A percentile compares a stretch with the other conserved stretches of the same genome.
Evolutionary conservation across 257 asterid species (phyloP).

Genomic region (Salvia splendens): DNA sequence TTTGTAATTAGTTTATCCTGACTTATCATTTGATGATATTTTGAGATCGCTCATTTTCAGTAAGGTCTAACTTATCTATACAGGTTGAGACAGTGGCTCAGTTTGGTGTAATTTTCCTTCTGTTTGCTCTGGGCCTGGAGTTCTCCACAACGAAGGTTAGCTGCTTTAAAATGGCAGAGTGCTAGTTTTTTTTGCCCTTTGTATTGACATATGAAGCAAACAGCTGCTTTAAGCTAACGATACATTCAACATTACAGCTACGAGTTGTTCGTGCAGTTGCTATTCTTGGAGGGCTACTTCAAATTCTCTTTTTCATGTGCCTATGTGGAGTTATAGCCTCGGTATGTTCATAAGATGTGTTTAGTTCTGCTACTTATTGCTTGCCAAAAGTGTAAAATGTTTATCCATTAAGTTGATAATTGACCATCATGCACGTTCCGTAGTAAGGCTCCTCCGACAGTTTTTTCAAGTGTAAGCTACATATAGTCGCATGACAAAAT

Average conservation of each 20-base stretch:
- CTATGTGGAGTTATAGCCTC: constrained; percentile 89
- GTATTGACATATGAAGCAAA: constrained; percentile 22
- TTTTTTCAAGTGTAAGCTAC: not conserved
- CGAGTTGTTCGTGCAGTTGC: constrained; percentile 99
- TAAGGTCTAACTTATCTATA: constrained; percentile 33
- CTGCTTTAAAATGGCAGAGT: constrained; percentile 27
- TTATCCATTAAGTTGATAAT: constrained; percentile 13
- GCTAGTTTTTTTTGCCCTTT: not conserved
- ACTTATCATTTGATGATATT: constrained; percentile 11
- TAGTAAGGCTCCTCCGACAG: not conserved
- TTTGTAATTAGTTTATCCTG: constrained; percentile 15
- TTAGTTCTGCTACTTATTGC: constrained; percentile 16
- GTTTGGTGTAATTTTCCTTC: constrained; percentile 98
- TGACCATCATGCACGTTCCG: not conserved
- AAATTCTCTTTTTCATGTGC: constrained; percentile 91
- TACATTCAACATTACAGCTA: constrained; percentile 55
- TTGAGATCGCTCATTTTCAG: constrained; percentile 21
- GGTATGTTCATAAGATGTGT: constrained; percentile 47
- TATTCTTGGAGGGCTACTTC: constrained; percentile 93
- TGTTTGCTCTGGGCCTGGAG: constrained; percentile 97
- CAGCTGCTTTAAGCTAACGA: constrained; percentile 29
- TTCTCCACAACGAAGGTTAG: constrained; percentile 88
- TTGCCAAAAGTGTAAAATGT: constrained; percentile 23
- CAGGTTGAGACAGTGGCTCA: constrained; percentile 99
- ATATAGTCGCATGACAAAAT: too few species aligned